phyloP scores from a whole-genome alignment of 352 stramenopile genomes.

The Phytophthora quininea region DNA sequence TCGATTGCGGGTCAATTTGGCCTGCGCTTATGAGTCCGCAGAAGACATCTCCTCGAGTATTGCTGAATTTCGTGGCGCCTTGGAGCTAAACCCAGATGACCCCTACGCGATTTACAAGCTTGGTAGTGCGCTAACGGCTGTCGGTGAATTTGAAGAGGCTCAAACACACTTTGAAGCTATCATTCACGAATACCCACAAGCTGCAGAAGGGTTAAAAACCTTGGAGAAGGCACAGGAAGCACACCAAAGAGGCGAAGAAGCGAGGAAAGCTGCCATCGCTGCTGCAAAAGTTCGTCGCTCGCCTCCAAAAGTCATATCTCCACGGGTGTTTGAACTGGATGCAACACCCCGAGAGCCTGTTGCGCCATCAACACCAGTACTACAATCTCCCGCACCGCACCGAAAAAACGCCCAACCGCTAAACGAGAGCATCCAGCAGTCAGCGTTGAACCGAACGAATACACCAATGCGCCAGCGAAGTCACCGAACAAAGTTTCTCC shows the following conservation, averaged over 20 bases:
- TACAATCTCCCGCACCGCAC: conserved; percentile 20
- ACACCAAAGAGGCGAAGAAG: conserved; percentile 31
- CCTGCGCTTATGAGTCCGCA: conserved; percentile 59
- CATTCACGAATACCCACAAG: conserved; percentile 55
- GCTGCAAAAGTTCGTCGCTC: conserved; percentile 42
- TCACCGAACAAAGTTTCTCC: background rate
- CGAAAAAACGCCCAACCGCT: conserved; percentile 19
- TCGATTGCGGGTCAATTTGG: conserved; percentile 71
- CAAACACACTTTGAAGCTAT: conserved; percentile 45
- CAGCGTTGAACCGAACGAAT: background rate
- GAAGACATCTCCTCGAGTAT: conserved; percentile 44
- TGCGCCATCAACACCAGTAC: conserved; percentile 18
- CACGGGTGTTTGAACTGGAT: conserved; percentile 9
- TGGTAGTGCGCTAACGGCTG: conserved; percentile 45
- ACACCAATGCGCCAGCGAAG: background rate
- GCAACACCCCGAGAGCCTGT: conserved; percentile 19
- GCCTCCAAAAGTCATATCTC: conserved; percentile 24
- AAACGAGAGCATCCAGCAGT: conserved; percentile 5
- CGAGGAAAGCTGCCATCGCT: conserved; percentile 30
- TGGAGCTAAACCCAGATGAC: conserved; percentile 52
- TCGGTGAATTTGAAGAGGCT: conserved; percentile 49
- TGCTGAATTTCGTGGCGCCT: conserved; percentile 48
- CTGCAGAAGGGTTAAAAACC: conserved; percentile 46
- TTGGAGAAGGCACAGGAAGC: conserved; percentile 35
- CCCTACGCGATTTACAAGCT: conserved; percentile 70